Evolutionary conservation across 2,329 filamentous ascomycete genomes (phyloP).

Genomic region (Tolypocladium tropicale): DNA sequence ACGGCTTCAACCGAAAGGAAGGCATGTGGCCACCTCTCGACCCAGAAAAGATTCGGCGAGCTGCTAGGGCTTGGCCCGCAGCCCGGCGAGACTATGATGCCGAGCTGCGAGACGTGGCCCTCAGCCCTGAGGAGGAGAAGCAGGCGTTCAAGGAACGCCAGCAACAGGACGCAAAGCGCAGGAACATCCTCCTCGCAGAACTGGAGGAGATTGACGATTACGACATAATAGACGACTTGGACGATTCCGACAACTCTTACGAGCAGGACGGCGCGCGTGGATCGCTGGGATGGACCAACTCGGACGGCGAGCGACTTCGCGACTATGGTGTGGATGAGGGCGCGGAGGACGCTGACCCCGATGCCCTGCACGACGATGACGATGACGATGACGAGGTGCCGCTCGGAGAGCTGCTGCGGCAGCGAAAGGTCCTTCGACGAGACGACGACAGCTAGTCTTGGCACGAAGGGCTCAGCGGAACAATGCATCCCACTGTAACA

Average conservation of each 20-base stretch:
- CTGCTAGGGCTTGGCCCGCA: slow-evolving; percentile 26
- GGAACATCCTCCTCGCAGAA: slow-evolving; percentile 33
- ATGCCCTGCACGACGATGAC: slow-evolving; percentile 20
- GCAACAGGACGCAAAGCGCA: slow-evolving; percentile 32
- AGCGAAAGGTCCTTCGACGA: slow-evolving; percentile 32
- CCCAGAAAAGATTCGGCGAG: slow-evolving; percentile 46
- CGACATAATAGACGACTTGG: slow-evolving; percentile 40
- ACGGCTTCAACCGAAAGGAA: slow-evolving; percentile 60
- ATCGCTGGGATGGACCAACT: slow-evolving; percentile 56
- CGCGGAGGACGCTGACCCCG: slow-evolving; percentile 32
- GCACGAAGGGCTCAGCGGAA: neutral
- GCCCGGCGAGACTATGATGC: slow-evolving; percentile 23
- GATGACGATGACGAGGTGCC: slow-evolving; percentile 47
- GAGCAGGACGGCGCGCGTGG: slow-evolving; percentile 11
- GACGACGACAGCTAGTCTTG: slow-evolving; percentile 19
- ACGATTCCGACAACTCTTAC: slow-evolving; percentile 34
- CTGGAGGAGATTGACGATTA: slow-evolving; percentile 49
- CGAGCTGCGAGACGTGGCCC: slow-evolving; percentile 23
- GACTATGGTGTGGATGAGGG: slow-evolving; percentile 78
- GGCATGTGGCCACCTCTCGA: slow-evolving; percentile 55
- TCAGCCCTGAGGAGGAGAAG: slow-evolving; percentile 32
- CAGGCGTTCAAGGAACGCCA: slow-evolving; percentile 41
- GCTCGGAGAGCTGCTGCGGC: slow-evolving; percentile 54
- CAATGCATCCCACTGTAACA: neutral
- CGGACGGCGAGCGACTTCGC: slow-evolving; percentile 61